Evolutionary conservation across 1,284 basidiomycete genomes (phyloP).

Genomic region (Puccinia horiana): DNA sequence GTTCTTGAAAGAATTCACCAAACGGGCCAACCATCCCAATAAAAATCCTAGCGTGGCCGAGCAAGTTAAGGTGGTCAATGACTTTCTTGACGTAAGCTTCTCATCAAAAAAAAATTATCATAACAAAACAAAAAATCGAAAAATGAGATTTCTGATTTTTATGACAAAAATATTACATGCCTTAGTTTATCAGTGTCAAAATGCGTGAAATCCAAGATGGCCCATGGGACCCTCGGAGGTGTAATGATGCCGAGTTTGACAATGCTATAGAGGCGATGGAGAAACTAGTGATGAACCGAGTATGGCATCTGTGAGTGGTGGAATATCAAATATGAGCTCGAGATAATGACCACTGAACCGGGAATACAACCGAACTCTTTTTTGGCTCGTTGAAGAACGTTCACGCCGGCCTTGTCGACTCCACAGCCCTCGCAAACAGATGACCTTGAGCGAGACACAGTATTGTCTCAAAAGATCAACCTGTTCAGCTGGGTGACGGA

Average conservation of each 20-base stretch:
- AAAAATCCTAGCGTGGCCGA: conserved; percentile 78
- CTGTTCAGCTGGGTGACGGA: conserved; percentile 89
- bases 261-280: conserved; percentile 98
- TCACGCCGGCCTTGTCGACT: conserved; percentile 64
- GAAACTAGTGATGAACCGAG: conserved; percentile 96
- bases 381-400: conserved; percentile 63
- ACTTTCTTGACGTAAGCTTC: conserved; percentile 75
- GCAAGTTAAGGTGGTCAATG: conserved; percentile 88
- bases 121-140: not conserved
- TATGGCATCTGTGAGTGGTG: conserved; percentile 67
- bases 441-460: conserved; percentile 89
- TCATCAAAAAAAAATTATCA: not conserved
- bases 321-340: conserved; percentile 56
- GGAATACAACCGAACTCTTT: not conserved
- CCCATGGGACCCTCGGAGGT: conserved; percentile 44
- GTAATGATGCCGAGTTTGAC: conserved; percentile 79
- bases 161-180: not conserved
- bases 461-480: conserved; percentile 84
- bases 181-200: conserved; percentile 78
- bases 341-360: not conserved
- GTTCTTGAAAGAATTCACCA: conserved; percentile 77
- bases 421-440: conserved; percentile 71
- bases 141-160: conserved; percentile 40
- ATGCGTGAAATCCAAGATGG: conserved; percentile 71
- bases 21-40: conserved; percentile 84